A percentile compares a stretch with the other conserved stretches of the same genome.
Evolutionary conservation across 768 basidiomycete genomes (phyloP).

Genomic region (Xerocomellus chrysenteron): DNA sequence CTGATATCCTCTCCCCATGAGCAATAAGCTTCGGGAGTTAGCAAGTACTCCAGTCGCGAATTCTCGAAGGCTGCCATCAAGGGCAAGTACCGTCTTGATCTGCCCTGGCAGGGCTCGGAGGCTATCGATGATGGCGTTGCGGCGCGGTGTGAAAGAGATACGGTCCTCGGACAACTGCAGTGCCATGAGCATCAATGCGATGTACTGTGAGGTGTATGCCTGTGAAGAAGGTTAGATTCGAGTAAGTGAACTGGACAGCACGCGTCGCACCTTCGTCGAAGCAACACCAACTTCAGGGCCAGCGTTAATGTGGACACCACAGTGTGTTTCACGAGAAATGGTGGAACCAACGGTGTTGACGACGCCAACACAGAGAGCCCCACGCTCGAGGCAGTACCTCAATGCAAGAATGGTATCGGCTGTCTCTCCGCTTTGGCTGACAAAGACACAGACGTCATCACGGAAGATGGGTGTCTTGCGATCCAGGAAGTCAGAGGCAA

Average conservation of each 20-base stretch:
- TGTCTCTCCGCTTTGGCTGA: constrained; percentile 98
- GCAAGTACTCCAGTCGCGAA: constrained; percentile 76
- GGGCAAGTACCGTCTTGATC: constrained; percentile 84
- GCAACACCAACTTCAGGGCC: constrained; percentile 99
- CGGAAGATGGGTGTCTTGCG: constrained; percentile 99
- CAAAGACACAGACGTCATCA: constrained; percentile 94
- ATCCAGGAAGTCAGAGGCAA: constrained; percentile 98
- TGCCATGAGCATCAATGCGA: constrained; percentile 98
- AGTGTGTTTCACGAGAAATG: constrained; percentile 96
- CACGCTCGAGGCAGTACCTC: constrained; percentile 95
- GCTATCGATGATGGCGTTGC: constrained; percentile 90
- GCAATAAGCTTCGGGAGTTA: constrained; percentile 81
- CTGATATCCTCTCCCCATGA: constrained; percentile 99
- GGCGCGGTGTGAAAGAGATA: constrained; percentile 86
- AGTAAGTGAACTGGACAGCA: neutral
- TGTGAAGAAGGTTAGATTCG: constrained; percentile 26
- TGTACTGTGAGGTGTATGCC: constrained; percentile 99
- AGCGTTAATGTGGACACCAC: constrained; percentile 99
- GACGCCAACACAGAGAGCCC: constrained; percentile 94
- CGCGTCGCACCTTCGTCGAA: constrained; percentile 76
- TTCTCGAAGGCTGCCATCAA: constrained; percentile 74
- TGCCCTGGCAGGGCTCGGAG: constrained; percentile 87
- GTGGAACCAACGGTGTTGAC: constrained; percentile 99
- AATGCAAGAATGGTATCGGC: constrained; percentile 96
- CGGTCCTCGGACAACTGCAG: constrained; percentile 97